Conservation (phyloP, 306 rosid genomes). For the Vachellia pachyceras region DNA sequence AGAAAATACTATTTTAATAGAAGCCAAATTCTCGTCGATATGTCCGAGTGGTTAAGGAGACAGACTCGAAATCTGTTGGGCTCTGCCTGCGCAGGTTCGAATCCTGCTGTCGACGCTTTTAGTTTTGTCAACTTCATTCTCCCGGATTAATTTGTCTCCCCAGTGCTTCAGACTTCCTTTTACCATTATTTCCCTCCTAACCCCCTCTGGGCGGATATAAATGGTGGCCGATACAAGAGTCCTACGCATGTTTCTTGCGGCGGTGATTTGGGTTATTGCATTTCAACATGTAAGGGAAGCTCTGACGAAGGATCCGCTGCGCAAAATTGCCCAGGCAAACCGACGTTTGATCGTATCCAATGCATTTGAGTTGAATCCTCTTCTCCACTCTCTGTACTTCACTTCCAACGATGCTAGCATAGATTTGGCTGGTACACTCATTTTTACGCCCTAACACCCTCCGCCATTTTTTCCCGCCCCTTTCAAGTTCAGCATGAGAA, state of each 20-base stretch:
- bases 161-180: too few relatives aligned
- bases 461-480: too few relatives aligned
- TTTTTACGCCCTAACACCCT: background rate
- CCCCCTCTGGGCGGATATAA: background rate
- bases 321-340: slow-evolving; percentile 33
- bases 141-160: background rate
- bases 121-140: background rate
- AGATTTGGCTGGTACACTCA: slow-evolving; percentile 38
- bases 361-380: slow-evolving; percentile 50
- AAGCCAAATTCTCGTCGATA: fast-evolving
- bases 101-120: slow-evolving; percentile 17
- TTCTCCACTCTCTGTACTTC: slow-evolving; percentile 40
- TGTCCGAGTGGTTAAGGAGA: slow-evolving; percentile 31
- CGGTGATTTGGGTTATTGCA: too few relatives aligned
- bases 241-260: too few relatives aligned
- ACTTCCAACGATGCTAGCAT: slow-evolving; percentile 7
- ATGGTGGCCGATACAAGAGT: too few relatives aligned
- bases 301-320: background rate
- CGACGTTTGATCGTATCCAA: slow-evolving; percentile 49
- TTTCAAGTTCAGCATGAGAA: background rate
- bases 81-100: slow-evolving; percentile 24
- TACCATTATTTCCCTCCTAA: too few relatives aligned
- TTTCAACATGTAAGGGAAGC: slow-evolving; percentile 37
- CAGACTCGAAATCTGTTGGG: slow-evolving; percentile 29
- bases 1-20: too few relatives aligned